Evolutionary conservation across 1,139 yeast genomes (phyloP).

Genomic region (Nakaseomyces delphensis): DNA sequence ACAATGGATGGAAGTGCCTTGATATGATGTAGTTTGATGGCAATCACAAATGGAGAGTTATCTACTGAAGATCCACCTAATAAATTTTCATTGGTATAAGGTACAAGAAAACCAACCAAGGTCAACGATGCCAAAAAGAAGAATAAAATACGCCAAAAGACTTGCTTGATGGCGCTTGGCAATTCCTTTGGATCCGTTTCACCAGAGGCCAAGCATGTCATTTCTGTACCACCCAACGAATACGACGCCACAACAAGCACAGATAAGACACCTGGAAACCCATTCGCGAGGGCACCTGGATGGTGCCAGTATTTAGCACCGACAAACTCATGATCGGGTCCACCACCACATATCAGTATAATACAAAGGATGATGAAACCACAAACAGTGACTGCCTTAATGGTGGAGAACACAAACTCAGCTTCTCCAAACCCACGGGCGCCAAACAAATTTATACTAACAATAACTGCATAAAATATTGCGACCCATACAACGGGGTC

Average conservation of each 20-base stretch:
- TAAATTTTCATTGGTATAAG: constrained; percentile 46
- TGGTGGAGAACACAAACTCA: constrained; percentile 50
- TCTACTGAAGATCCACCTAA: constrained; percentile 38
- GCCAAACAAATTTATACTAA: constrained; percentile 54
- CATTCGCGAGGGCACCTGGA: constrained; percentile 58
- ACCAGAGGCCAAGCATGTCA: constrained; percentile 78
- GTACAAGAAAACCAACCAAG: constrained; percentile 59
- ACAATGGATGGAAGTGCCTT: constrained; percentile 58
- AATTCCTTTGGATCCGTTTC: constrained; percentile 66
- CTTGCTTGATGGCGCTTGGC: constrained; percentile 64
- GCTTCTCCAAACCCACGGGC: constrained; percentile 60
- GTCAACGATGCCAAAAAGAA: constrained; percentile 55
- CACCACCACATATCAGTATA: constrained; percentile 62
- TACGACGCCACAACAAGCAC: constrained; percentile 78
- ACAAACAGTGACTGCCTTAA: constrained; percentile 52
- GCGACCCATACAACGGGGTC: constrained; percentile 36
- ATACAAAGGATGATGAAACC: constrained; percentile 67
- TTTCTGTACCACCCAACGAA: constrained; percentile 74
- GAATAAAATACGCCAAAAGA: constrained; percentile 59
- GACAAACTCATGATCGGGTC: constrained; percentile 45
- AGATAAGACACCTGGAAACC: constrained; percentile 72
- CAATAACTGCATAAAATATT: constrained; percentile 50
- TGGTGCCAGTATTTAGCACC: constrained; percentile 57
- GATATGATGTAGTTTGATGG: constrained; percentile 49
- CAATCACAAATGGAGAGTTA: constrained; percentile 63